These are phyloP conservation scores for Aspergillus bombycis DNA, from an alignment of 2,329 filamentous ascomycete genomes.

Conservation along the genomic window DNA sequence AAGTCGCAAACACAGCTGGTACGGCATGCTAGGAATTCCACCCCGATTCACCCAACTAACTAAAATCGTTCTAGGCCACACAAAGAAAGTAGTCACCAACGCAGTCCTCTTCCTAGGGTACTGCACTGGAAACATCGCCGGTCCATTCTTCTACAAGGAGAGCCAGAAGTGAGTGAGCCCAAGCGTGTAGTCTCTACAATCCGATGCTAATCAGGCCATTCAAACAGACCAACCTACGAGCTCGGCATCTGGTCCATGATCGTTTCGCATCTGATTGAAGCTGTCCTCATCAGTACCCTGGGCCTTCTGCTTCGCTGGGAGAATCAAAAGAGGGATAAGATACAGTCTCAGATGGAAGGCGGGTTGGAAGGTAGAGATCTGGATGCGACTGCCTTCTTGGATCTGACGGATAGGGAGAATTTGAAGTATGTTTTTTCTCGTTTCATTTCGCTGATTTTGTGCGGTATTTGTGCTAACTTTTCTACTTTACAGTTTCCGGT, in stretches of 20 bases:
- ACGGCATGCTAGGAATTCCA: not conserved
- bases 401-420: constrained; percentile 59
- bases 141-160: constrained; percentile 65
- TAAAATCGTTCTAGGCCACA: constrained; percentile 52
- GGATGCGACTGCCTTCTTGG: constrained; percentile 56
- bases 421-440: constrained; percentile 41
- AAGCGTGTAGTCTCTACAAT: not conserved
- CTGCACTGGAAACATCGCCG: constrained; percentile 63
- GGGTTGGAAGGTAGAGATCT: constrained; percentile 52
- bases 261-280: constrained; percentile 57
- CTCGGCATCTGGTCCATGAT: constrained; percentile 63
- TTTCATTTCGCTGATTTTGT: not conserved
- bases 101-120: constrained; percentile 63
- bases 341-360: constrained; percentile 51
- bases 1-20: constrained; percentile 50
- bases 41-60: not conserved
- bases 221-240: constrained; percentile 45
- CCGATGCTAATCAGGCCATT: not conserved
- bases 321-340: constrained; percentile 53
- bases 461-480: not conserved
- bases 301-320: constrained; percentile 53
- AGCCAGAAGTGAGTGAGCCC: constrained; percentile 45
- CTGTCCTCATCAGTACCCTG: constrained; percentile 49
- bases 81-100: constrained; percentile 67
- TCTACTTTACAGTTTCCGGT: constrained; percentile 20